Evolutionary conservation across 1,284 basidiomycete genomes (phyloP).

Genomic region (Trichosporon coremiiforme): DNA sequence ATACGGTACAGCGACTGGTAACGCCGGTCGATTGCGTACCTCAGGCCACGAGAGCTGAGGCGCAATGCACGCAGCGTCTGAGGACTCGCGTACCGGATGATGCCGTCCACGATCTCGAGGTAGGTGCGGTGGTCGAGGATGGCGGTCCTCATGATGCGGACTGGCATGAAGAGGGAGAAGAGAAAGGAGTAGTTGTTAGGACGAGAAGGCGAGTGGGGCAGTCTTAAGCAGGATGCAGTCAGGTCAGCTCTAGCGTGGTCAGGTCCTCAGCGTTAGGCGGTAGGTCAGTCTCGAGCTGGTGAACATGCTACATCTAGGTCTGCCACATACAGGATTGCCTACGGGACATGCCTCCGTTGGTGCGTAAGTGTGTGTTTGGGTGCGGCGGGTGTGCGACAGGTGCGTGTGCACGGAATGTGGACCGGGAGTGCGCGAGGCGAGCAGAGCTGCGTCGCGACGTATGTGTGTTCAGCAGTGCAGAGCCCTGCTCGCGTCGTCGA

Average conservation of each 20-base stretch:
- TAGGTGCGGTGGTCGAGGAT: not conserved
- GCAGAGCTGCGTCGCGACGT: not conserved
- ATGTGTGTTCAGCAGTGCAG: not conserved
- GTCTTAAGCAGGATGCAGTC: not conserved
- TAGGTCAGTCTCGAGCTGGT: not conserved
- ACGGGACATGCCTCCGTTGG: not conserved
- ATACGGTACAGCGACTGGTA: not conserved
- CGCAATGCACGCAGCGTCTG: not conserved
- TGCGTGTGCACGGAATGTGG: not conserved
- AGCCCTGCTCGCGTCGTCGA: constrained; percentile 12
- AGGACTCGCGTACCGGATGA: not conserved
- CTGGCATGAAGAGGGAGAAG: not conserved
- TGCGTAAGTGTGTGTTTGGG: not conserved
- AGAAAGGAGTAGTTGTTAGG: not conserved
- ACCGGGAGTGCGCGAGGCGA: not conserved
- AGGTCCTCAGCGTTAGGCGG: too few species aligned
- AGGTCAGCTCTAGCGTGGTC: not conserved
- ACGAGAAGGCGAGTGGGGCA: not conserved
- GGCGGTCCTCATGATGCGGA: not conserved
- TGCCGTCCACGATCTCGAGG: not conserved
- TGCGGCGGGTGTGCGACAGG: not conserved
- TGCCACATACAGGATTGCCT: not conserved
- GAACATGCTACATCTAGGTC: not conserved
- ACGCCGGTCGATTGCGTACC: not conserved
- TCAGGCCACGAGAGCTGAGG: not conserved